Percentiles rank a stretch among this genome's conserved stretches.
Evolutionary conservation across 108 stramenopile species (phyloP).

Genomic region (Phaeodactylum tricornutum): DNA sequence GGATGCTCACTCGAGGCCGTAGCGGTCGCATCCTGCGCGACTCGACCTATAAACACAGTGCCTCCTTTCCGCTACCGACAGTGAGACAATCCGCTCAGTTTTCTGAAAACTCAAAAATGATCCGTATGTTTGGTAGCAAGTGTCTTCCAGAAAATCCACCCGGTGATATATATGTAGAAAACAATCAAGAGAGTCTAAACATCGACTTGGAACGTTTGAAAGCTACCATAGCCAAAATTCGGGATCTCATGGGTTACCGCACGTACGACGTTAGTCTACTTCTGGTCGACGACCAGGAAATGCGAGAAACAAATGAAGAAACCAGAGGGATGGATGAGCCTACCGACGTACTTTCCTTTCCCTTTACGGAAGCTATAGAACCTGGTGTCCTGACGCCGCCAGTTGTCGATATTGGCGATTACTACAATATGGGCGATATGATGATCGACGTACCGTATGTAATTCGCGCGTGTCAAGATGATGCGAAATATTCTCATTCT

Average conservation of each 20-base stretch:
- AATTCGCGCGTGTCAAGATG: conserved; percentile 47
- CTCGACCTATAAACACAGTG: too few relatives aligned
- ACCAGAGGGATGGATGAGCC: conserved; percentile 50
- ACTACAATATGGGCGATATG: conserved; percentile 86
- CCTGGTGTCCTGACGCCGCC: conserved; percentile 60
- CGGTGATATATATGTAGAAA: conserved; percentile 27
- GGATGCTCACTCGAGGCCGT: too few relatives aligned
- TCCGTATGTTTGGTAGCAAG: neutral
- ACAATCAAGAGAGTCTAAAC: conserved; percentile 26
- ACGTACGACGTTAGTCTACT: conserved; percentile 60
- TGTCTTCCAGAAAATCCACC: too few relatives aligned
- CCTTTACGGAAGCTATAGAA: conserved; percentile 36
- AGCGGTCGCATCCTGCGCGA: too few relatives aligned
- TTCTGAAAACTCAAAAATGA: neutral
- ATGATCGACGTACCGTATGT: conserved; percentile 86
- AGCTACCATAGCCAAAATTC: conserved; percentile 31
- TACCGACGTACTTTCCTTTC: conserved; percentile 86
- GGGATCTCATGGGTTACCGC: conserved; percentile 48
- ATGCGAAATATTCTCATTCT: conserved; percentile 22
- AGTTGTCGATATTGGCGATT: conserved; percentile 60
- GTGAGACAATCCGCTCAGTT: too few relatives aligned
- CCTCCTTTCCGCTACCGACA: too few relatives aligned
- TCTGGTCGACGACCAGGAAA: conserved; percentile 57
- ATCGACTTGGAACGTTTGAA: conserved; percentile 25
- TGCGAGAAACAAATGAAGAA: conserved; percentile 61